A percentile compares a stretch with the other conserved stretches of the same genome.
Conservation (phyloP, 306 rosid species). For the Senna siamea region DNA sequence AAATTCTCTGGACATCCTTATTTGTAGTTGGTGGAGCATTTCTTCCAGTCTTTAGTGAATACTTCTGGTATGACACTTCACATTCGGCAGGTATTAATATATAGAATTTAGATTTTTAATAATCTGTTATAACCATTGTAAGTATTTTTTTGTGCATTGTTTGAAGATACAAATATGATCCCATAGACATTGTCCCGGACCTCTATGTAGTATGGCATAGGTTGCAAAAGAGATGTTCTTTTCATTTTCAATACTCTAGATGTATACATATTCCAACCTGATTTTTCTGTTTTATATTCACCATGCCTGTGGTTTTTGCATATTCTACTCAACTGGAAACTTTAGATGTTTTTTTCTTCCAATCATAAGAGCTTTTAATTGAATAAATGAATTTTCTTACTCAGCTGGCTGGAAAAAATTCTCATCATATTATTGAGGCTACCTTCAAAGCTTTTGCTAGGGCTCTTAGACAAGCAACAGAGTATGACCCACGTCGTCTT, state of each 20-base stretch:
- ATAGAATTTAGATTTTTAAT: constrained; percentile 15
- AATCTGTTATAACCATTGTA: constrained; percentile 18
- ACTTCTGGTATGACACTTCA: constrained; percentile 98
- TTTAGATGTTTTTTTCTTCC: constrained; percentile 30
- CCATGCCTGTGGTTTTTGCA: constrained; percentile 1
- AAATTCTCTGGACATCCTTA: constrained; percentile 13
- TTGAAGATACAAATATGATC: not conserved
- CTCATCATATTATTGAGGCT: constrained; percentile 97
- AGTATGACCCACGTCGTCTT: constrained; percentile 75
- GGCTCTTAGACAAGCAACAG: constrained; percentile 94
- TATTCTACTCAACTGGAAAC: constrained; percentile 21
- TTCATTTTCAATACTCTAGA: constrained; percentile 28
- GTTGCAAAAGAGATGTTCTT: constrained; percentile 22
- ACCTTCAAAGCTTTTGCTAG: constrained; percentile 98
- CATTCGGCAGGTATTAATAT: constrained; percentile 77
- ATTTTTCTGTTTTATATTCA: not conserved
- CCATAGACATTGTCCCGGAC: constrained; percentile 4
- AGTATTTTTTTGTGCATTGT: constrained; percentile 19
- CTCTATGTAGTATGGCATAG: not conserved
- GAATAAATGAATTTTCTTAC: constrained; percentile 36
- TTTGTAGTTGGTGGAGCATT: constrained; percentile 92
- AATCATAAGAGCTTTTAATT: constrained; percentile 24
- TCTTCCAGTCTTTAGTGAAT: constrained; percentile 94
- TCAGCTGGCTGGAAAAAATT: constrained; percentile 87
- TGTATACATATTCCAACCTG: constrained; percentile 25